Evolutionary conservation across 768 basidiomycete species (phyloP).

Genomic region (Nevesoporus exiguus): DNA sequence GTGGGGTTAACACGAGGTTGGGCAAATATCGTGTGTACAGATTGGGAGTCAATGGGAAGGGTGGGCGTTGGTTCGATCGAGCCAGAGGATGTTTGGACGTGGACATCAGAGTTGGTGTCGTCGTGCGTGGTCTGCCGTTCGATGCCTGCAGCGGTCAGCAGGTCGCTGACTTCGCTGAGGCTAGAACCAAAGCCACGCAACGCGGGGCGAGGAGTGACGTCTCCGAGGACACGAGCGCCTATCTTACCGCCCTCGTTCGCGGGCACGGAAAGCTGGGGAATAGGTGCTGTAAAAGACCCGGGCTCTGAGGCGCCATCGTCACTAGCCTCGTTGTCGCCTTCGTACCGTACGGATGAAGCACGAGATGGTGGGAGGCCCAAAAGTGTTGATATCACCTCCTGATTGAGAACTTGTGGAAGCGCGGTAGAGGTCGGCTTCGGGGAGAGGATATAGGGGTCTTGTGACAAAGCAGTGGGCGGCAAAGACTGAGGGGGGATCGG

Average conservation of each 20-base stretch:
- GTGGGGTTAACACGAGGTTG: constrained; percentile 7
- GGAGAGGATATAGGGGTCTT: constrained; percentile 44
- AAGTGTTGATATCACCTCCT: constrained; percentile 64
- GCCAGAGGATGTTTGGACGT: constrained; percentile 1
- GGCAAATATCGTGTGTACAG: constrained; percentile 13
- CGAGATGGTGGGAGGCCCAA: constrained; percentile 49
- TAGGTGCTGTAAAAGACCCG: constrained; percentile 41
- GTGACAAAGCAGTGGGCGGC: constrained; percentile 22
- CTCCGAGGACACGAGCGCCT: constrained; percentile 32
- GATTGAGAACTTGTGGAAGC: constrained; percentile 64
- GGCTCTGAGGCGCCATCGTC: constrained; percentile 34
- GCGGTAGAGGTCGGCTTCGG: constrained; percentile 51
- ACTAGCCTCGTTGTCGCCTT: constrained; percentile 55
- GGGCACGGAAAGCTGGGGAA: constrained; percentile 34
- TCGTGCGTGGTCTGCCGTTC: constrained; percentile 15
- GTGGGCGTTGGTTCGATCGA: constrained; percentile 1
- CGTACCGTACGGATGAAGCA: constrained; percentile 43
- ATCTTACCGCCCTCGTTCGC: constrained; percentile 14
- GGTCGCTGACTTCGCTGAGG: constrained; percentile 29
- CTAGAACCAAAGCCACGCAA: constrained; percentile 35
- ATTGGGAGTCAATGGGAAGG: constrained; percentile 1
- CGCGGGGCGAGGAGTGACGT: constrained; percentile 63
- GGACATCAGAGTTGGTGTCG: constrained; percentile 6
- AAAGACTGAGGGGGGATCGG: constrained; percentile 9
- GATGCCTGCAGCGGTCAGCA: constrained; percentile 24